Evolutionary conservation across 768 basidiomycete genomes (phyloP), one percentile per base, ranked within the genome.

Genomic region (Lactifluus rugatus): DNA sequence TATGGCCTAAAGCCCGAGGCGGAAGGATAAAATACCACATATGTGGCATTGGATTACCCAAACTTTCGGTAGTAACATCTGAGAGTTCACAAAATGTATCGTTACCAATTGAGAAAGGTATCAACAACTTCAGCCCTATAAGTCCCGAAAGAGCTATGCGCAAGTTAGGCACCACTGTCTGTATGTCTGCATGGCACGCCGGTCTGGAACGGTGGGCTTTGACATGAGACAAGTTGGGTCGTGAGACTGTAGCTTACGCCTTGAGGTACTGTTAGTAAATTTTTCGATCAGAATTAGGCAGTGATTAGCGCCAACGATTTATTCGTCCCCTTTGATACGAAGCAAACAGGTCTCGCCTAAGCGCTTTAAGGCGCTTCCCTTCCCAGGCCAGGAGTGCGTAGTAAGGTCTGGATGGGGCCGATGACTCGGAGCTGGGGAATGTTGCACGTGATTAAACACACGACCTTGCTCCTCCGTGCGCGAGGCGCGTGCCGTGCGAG

Each of bases 241-340:
- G 19, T 28, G n/a, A n/a, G 21, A 31, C 28, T 31, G 28, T 31
- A 31, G 28, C 28, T 31, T 31, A 19, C 52, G 52, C 52, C 53
- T 17, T 31, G 44, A 41, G 53, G 9, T 39, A 39, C 34, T 34
- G n/a, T n/a, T n/a, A n/a, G n/a, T n/a, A 25, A 36, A 25, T 19
- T n/a, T 32, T 54, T 54, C 45, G 44, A 54, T 54, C 53, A 46
- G 53, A 54, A 46, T 32, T 13, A 47, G 32, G 34, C 31, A 34
- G 32, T 54, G 53, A 54, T 54, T 47, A 32, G 21, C 53, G 53
- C 45, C 45, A 34, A 21, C 21, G n/a, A 26, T 46, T 26, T 47
- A 28, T 37, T 46, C 32, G 4, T 44, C 21, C 21, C 42, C 42
- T 1, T 23, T 23, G 26, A 32, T 37, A 17, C 16, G 11, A 45